phyloP scores from a whole-genome alignment of 257 asterid genomes.

The Mentha longifolia region DNA sequence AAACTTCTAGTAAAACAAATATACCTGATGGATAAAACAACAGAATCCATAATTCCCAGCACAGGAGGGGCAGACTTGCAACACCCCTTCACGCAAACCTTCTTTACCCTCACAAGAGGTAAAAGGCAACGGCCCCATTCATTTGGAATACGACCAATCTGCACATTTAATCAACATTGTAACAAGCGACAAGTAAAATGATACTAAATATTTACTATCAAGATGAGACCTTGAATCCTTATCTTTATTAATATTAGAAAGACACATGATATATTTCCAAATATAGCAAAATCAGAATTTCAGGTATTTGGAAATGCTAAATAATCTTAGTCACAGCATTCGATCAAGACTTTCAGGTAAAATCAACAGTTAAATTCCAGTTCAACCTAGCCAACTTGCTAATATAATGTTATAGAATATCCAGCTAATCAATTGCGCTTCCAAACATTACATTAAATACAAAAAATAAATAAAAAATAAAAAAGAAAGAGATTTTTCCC shows the following conservation, averaged over 20 bases:
- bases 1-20: slow-evolving; percentile 20
- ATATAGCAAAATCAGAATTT: neutral
- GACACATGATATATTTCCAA: slow-evolving; percentile 3
- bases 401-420: neutral
- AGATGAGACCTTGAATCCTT: neutral
- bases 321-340: neutral
- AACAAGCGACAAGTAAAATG: slow-evolving; percentile 29
- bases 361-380: neutral
- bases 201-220: neutral
- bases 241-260: neutral
- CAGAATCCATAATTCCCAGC: slow-evolving; percentile 84
- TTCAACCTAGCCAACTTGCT: neutral
- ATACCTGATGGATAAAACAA: slow-evolving; percentile 73
- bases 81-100: slow-evolving; percentile 61
- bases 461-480: no score
- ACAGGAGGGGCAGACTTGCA: slow-evolving; percentile 86
- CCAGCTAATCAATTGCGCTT: neutral
- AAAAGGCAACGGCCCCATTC: slow-evolving; percentile 94
- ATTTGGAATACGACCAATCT: slow-evolving; percentile 98
- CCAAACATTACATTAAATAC: neutral
- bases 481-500: neutral
- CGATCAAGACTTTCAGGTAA: slow-evolving; percentile 12
- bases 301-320: slow-evolving; percentile 1
- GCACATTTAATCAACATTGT: slow-evolving; percentile 33
- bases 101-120: slow-evolving; percentile 88